Percentiles rank a stretch among this genome's conserved stretches.
Conservation (phyloP, 1,284 basidiomycete genomes). For the Cutaneotrichosporon cavernicola region DNA sequence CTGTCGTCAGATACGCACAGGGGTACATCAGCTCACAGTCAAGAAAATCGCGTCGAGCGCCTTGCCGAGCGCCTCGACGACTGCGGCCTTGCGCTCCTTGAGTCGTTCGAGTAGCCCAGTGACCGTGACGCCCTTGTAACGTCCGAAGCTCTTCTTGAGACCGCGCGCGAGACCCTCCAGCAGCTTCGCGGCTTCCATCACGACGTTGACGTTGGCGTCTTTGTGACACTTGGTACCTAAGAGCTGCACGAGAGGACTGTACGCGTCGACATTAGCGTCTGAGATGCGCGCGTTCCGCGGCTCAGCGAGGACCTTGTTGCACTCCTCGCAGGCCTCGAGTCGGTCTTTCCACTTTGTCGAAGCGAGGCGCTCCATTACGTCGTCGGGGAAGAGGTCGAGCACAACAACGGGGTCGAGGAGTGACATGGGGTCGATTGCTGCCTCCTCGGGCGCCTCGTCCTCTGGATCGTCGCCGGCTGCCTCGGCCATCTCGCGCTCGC, state of each 20-base stretch:
- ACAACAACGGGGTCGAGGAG: conserved; percentile 83
- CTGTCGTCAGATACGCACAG: conserved; percentile 54
- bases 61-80: conserved; percentile 82
- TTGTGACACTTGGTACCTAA: conserved; percentile 78
- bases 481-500: conserved; percentile 64
- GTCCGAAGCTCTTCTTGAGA: conserved; percentile 70
- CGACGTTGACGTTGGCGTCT: conserved; percentile 95
- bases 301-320: conserved; percentile 68
- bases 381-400: conserved; percentile 69
- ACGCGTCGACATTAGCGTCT: conserved; percentile 61
- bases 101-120: conserved; percentile 81
- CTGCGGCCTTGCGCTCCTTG: conserved; percentile 90
- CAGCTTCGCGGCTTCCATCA: conserved; percentile 81
- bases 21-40: conserved; percentile 61
- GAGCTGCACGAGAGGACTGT: conserved; percentile 55
- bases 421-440: conserved; percentile 70
- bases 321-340: conserved; percentile 84
- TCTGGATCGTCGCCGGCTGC: conserved; percentile 48
- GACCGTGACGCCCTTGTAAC: conserved; percentile 72
- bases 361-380: conserved; percentile 69
- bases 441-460: conserved; percentile 48
- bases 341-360: conserved; percentile 99
- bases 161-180: conserved; percentile 84
- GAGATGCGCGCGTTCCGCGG: conserved; percentile 70
- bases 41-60: conserved; percentile 87